Evolutionary conservation across 1,284 basidiomycete species (phyloP).

Genomic region (Coniferiporia sulphurascens): DNA sequence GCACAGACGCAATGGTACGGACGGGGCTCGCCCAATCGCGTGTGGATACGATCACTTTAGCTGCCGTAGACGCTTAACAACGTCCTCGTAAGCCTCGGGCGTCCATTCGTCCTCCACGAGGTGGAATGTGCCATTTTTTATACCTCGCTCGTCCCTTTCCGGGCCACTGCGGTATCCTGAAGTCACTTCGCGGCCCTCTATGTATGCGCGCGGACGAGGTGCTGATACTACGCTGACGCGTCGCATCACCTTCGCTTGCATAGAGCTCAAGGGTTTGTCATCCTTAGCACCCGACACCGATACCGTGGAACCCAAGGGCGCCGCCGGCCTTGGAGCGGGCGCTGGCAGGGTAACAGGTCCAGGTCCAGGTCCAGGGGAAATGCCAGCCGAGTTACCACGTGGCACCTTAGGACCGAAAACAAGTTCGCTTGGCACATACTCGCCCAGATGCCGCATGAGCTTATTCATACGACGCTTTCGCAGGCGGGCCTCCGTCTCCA

Average conservation of each 20-base stretch:
- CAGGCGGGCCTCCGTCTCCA: constrained; percentile 10
- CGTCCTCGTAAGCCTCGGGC: constrained; percentile 16
- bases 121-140: not conserved
- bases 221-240: constrained; percentile 3
- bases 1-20: no score
- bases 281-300: not conserved
- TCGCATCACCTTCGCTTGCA: constrained; percentile 2
- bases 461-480: constrained; percentile 17
- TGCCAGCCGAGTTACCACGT: not conserved
- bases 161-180: not conserved
- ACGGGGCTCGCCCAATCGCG: no score
- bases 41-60: constrained; percentile 1
- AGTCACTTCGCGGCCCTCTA: not conserved
- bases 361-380: not conserved
- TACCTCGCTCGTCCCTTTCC: not conserved
- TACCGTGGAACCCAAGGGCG: not conserved
- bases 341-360: not conserved
- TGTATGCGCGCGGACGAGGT: not conserved
- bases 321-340: not conserved
- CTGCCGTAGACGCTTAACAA: constrained; percentile 15
- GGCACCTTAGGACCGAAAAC: constrained; percentile 6
- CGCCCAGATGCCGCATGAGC: constrained; percentile 18
- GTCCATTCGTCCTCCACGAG: constrained; percentile 15
- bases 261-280: not conserved
- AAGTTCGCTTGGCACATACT: constrained; percentile 16